Evolutionary conservation across 768 basidiomycete genomes (phyloP).

Genomic region (Auricularia sp.): DNA sequence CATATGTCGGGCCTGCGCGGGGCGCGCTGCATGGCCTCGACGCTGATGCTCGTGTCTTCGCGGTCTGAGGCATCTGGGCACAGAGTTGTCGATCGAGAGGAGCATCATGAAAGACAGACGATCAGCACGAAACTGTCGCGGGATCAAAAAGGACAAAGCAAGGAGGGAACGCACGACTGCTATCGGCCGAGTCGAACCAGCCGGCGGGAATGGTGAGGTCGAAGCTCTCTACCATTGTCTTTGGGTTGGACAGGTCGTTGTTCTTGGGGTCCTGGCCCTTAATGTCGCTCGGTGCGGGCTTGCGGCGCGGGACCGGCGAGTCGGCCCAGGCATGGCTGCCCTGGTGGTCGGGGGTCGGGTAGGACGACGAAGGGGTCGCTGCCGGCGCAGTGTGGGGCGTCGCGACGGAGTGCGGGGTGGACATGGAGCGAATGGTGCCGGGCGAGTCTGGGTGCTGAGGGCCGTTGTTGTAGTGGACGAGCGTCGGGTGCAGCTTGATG

Average conservation of each 20-base stretch:
- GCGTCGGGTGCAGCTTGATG: neutral
- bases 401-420: conserved; percentile 26
- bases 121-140: neutral
- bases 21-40: conserved; percentile 1
- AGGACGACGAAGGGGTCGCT: conserved; percentile 14
- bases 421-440: conserved; percentile 10
- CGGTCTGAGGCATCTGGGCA: neutral
- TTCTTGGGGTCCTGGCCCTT: conserved; percentile 73
- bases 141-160: neutral
- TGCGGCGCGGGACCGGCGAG: conserved; percentile 12
- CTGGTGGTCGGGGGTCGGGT: conserved; percentile 11
- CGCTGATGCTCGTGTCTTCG: neutral
- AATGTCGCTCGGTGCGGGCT: conserved; percentile 27
- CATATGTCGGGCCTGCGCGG: conserved; percentile 4
- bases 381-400: conserved; percentile 15
- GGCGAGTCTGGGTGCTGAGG: conserved; percentile 16
- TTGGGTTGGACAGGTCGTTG: conserved; percentile 68
- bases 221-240: conserved; percentile 19
- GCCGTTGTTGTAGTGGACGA: neutral
- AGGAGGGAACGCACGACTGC: neutral
- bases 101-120: neutral
- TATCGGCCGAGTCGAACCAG: neutral
- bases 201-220: neutral
- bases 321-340: conserved; percentile 15
- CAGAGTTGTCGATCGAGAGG: neutral